Evolutionary conservation across 2,329 filamentous ascomycete species (phyloP).

Genomic region (Simplicillium aogashimaense): DNA sequence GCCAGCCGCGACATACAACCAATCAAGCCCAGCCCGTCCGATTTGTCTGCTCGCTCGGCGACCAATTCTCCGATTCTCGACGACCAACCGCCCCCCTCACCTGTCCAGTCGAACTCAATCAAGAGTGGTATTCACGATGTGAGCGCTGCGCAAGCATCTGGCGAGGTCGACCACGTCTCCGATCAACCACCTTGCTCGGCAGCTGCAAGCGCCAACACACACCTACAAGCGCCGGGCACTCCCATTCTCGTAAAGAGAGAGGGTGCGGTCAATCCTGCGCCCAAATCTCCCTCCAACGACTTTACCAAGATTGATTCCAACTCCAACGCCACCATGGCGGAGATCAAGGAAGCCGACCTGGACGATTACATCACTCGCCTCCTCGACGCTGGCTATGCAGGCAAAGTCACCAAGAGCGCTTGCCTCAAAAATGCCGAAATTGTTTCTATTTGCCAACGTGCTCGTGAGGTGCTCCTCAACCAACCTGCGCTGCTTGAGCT

Average conservation of each 20-base stretch:
- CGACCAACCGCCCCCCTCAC: conserved; percentile 67
- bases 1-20: conserved; percentile 33
- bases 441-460: conserved; percentile 81
- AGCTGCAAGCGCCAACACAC: conserved; percentile 42
- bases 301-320: conserved; percentile 31
- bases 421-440: conserved; percentile 98
- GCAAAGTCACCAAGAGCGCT: conserved; percentile 95
- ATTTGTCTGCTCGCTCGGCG: conserved; percentile 28
- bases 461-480: conserved; percentile 78
- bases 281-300: conserved; percentile 33
- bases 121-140: conserved; percentile 69
- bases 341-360: conserved; percentile 85
- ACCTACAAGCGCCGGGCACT: conserved; percentile 64
- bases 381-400: conserved; percentile 87
- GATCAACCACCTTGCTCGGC: conserved; percentile 71
- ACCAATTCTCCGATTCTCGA: conserved; percentile 37
- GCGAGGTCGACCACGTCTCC: conserved; percentile 90
- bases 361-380: conserved; percentile 96
- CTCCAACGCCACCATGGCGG: conserved; percentile 67
- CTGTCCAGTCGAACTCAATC: conserved; percentile 67
- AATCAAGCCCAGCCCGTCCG: conserved; percentile 29
- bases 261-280: conserved; percentile 57
- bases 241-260: conserved; percentile 83
- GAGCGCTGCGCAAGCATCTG: conserved; percentile 68
- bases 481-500: conserved; percentile 90